These are phyloP conservation scores for Boletellus sp. DNA, from an alignment of 768 basidiomycete species.

Conservation along the genomic window DNA sequence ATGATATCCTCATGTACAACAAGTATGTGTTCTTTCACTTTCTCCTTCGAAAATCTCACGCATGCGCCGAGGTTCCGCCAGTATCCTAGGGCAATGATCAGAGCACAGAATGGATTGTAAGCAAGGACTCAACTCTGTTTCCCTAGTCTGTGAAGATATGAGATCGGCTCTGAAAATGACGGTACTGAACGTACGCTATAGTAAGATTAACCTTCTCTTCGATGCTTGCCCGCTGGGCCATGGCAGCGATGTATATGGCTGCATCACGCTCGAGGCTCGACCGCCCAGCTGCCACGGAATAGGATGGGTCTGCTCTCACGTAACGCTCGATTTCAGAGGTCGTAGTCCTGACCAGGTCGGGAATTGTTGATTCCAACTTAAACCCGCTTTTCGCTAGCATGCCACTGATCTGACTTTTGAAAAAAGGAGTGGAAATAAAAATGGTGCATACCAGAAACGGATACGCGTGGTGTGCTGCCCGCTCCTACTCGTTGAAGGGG, in stretches of 20 bases:
- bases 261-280: background rate
- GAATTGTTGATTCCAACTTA: background rate
- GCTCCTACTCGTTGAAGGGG: background rate
- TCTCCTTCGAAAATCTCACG: background rate
- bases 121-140: background rate
- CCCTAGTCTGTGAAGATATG: background rate
- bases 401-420: background rate
- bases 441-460: background rate
- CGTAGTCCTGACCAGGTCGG: background rate
- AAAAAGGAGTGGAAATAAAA: background rate
- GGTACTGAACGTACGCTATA: background rate
- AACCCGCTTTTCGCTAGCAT: background rate
- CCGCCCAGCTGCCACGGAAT: background rate
- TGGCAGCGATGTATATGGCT: background rate
- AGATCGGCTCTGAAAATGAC: background rate
- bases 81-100: background rate
- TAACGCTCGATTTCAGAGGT: background rate
- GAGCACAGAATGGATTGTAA: background rate
- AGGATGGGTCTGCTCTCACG: background rate
- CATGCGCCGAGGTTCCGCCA: background rate
- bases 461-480: background rate
- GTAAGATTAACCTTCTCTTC: background rate
- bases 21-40: background rate
- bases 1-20: conserved; percentile 5
- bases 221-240: background rate